These are phyloP conservation scores for Prasinococcaceae sp. DNA, from an alignment of 139 green algal species.

Conservation along the genomic window DNA sequence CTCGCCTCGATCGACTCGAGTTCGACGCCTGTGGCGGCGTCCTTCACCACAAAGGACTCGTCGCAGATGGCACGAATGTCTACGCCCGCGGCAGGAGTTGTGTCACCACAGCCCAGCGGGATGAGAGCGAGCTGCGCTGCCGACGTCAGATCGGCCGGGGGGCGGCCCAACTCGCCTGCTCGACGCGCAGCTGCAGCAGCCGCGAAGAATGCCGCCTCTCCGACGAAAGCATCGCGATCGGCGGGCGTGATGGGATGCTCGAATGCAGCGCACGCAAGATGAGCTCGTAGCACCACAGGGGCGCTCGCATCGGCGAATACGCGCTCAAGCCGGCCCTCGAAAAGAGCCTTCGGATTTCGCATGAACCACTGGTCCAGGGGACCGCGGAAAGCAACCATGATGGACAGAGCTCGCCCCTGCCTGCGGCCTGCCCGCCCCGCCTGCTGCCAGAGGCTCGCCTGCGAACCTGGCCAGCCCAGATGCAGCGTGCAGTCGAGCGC, in stretches of 20 bases:
- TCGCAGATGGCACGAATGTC: constrained; percentile 64
- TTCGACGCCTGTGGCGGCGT: constrained; percentile 18
- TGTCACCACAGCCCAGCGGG: neutral
- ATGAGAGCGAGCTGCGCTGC: neutral
- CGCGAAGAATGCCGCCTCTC: constrained; percentile 8
- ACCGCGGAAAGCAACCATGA: constrained; percentile 77
- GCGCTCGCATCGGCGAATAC: constrained; percentile 21
- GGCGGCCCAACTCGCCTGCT: neutral
- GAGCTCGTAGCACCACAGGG: constrained; percentile 44
- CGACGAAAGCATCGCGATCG: constrained; percentile 33
- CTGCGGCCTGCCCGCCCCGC: constrained; percentile 73
- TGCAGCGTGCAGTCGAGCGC: constrained; percentile 83
- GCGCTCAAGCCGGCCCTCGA: constrained; percentile 20
- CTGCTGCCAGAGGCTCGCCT: constrained; percentile 66
- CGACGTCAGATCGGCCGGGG: neutral
- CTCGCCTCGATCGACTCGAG: constrained; percentile 72
- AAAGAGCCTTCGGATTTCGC: constrained; percentile 55
- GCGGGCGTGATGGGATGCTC: constrained; percentile 27
- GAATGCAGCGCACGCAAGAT: constrained; percentile 61
- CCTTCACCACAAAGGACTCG: constrained; percentile 60
- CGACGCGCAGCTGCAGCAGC: neutral
- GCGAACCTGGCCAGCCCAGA: constrained; percentile 45
- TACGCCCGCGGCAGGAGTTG: constrained; percentile 30
- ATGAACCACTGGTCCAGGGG: constrained; percentile 95
- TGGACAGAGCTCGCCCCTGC: constrained; percentile 45